Evolutionary conservation across 495 filamentous ascomycete species (phyloP), one percentile per base, ranked within the genome.

Genomic region (Aspergillus steynii): DNA sequence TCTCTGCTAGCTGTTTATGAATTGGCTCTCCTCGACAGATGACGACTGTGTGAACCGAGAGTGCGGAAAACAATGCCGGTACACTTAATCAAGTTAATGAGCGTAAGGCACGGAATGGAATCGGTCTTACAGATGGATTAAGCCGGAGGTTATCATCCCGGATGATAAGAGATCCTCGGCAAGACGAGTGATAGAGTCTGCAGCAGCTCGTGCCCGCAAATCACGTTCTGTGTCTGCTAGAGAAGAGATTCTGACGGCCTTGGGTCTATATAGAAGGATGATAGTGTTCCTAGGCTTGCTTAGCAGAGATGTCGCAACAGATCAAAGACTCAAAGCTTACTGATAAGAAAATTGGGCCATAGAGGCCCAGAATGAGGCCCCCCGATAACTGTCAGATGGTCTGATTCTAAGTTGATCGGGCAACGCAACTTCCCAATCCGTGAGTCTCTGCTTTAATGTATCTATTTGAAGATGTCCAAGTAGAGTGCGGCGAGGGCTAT

Each of bases 111-210:
- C 15, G 42, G 15, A 15, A 46, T 46, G 42, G 15, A 15, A 46
- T 46, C 8, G 42, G 42, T 46, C 8, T 46, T 50, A 50, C 48
- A 50, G 48, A 25, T 50, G 48, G 48, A 50, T 25, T 8, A n/a
- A 25, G 6, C 8, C 20, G 14, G 20, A 50, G 4, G 34, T 25
- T 15, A 61, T 50, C 12, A 29, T 55, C 9, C 61, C 65, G 8
- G 58, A 52, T 10, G 57, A 37, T 20, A 67, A 56, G 8, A 67
- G 53, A 29, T 67, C 65, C 46, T 67, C 65, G 1, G 61, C 61
- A 52, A 63, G 14, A 5, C 61, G 56, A 14, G 65, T 65, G 14
- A 59, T 61, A 2, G 14, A 20, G 53, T 62, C 59, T 5, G 63
- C 58, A 31, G 63, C 63, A 45, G 14, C 25, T n/a, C 56, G 50